Evolutionary conservation across 2,329 filamentous ascomycete genomes (phyloP), one percentile per base, ranked within the genome.

Genomic region (Grosmannia serpens): DNA sequence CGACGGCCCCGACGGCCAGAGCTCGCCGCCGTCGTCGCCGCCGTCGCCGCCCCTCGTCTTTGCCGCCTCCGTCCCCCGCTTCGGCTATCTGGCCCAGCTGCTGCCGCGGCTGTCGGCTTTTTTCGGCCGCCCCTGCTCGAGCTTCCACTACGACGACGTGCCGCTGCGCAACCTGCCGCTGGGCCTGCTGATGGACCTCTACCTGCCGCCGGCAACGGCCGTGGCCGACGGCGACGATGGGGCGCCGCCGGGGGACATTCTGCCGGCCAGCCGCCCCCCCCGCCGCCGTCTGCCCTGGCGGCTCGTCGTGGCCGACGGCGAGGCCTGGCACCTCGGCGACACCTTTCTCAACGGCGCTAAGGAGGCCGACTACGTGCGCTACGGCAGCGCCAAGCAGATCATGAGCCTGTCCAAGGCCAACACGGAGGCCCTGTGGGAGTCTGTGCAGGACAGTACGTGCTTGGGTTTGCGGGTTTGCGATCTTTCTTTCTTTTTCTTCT

Each of bases 361-460:
- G 68, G 83, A 86, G 73, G 91, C 91, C 33, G 91, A 96, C 71
- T 95, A 91, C 65, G 77, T 95, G 55, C 83, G 91, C 56, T 92
- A 94, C 65, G 90, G 91, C 51, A 94, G 88, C 57, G 90, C 89
- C 20, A 91, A 92, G 69, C 86, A 88, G 61, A 91, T 95, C 67
- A 95, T 96, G 89, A 86, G 85, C 57, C 76, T 96, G 67, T 90
- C 87, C 61, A 91, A 91, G 69, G 84, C 88, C 52, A 85, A 95
- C 69, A 94, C 89, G 17, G 89, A 85, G 9, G 82, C 86, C 35
- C 77, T 96, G 38, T 96, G 91, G 90, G 81, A 85, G 63, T 81
- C 88, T 11, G 88, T 95, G 49, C 79, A 86, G 69, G 82, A 88
- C 64, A 88, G 83, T 86, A 72, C 62, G 78, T 71, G 15, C 22